Evolutionary conservation across 257 asterid genomes (phyloP), one percentile per base, ranked within the genome.

Genomic region (Agastache rugosa): DNA sequence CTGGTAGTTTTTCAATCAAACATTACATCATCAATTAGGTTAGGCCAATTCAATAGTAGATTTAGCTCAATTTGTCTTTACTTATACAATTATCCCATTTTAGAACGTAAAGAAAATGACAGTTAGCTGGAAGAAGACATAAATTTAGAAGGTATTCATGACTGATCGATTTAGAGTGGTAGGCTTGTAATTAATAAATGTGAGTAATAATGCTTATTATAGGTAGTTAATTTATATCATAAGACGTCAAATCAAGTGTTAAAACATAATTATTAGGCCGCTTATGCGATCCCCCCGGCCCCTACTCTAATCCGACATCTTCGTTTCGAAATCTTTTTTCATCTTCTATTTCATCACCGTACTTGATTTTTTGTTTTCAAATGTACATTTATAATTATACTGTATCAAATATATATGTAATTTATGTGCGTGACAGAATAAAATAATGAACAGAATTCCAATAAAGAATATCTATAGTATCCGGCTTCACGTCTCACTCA

Each of bases 201-300:
- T 10, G 62, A 22, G 0, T 55, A 20, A 55, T 39, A 39, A 7
- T 25, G 41, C 64, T 58, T 25, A 12, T 27, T 42, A 7, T 20
- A 42, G 78, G 67, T 37, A 54, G 59, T 54, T 50, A 50, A 50
- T 50, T 56, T 53, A 53, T 47, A 2, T n/a, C 41, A 59, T 25
- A 12, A 29, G 37, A 60, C 62, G 61, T 72, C 39, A 31, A 17
- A 62, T 62, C 48, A 72, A 17, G 14, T 27, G 50, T 25, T 16
- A 71, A 56, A 50, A n/a, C 31, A 41, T 17, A 19, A 44, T 27
- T 5, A 58, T 50, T 45, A 17, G 15, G 61, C 6, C 17, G 37
- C 63, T 25, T 6, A 6, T 7, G 41, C 15, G 19, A 58, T 39
- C 19, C 11, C 50, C 68, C 34, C 70, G 70, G 71, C 58, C 62